Conservation (phyloP, 192 early-diverging fungal species). For the Haplosporangium gracile region DNA sequence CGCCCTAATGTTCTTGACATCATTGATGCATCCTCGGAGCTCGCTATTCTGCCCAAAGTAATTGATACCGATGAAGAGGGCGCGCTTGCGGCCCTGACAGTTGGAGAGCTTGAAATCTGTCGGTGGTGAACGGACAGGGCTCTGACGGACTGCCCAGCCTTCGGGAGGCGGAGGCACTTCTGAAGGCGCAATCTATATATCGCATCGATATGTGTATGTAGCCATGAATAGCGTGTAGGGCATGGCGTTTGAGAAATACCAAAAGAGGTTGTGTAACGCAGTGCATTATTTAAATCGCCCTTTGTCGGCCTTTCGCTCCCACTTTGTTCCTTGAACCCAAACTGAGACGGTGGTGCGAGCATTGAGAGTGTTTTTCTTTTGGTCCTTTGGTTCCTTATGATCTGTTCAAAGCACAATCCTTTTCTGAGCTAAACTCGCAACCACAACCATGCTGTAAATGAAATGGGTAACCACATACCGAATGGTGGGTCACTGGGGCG, state of each 20-base stretch:
- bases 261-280: slow-evolving; percentile 1
- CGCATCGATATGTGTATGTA: background rate
- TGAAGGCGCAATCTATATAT: slow-evolving; percentile 16
- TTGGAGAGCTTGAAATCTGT: slow-evolving; percentile 63
- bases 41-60: slow-evolving; percentile 75
- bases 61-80: slow-evolving; percentile 96
- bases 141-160: slow-evolving; percentile 29
- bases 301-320: slow-evolving; percentile 11
- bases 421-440: background rate
- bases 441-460: background rate
- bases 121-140: slow-evolving; percentile 32
- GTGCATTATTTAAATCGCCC: too few species aligned
- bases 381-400: background rate
- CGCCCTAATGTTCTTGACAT: slow-evolving; percentile 80
- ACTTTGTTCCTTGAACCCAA: slow-evolving; percentile 5
- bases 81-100: slow-evolving; percentile 81
- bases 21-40: slow-evolving; percentile 85
- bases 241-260: background rate
- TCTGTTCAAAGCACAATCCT: background rate
- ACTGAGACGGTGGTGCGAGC: background rate
- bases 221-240: background rate
- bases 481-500: background rate
- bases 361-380: background rate
- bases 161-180: slow-evolving; percentile 26
- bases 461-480: slow-evolving; percentile 8